These are phyloP conservation scores for Emericellopsis cladophorae DNA, from an alignment of 2,329 filamentous ascomycete genomes.

Conservation along the genomic window DNA sequence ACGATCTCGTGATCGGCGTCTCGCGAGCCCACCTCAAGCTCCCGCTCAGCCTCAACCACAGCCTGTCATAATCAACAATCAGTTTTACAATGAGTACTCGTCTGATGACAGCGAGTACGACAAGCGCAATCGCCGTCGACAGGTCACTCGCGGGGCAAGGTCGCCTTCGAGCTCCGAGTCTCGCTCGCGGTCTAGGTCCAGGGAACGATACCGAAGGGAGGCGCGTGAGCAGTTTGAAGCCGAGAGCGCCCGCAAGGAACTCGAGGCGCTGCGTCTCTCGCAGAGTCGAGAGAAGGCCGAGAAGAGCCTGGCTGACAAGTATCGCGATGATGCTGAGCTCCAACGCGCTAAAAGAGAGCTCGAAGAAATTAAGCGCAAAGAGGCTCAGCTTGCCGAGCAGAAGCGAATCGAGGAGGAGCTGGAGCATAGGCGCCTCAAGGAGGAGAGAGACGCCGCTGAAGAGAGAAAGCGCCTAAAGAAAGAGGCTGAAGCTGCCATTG, in stretches of 20 bases:
- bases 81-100: slow-evolving; percentile 35
- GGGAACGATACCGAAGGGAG: slow-evolving; percentile 11
- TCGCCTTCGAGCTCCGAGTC: slow-evolving; percentile 19
- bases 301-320: slow-evolving; percentile 23
- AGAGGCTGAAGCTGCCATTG: slow-evolving; percentile 35
- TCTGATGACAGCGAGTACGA: slow-evolving; percentile 23
- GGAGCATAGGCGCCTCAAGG: slow-evolving; percentile 32
- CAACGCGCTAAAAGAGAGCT: slow-evolving; percentile 34
- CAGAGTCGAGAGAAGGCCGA: slow-evolving; percentile 23
- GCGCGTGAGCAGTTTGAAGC: slow-evolving; percentile 29
- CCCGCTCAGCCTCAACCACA: slow-evolving; percentile 15
- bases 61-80: slow-evolving; percentile 46
- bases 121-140: slow-evolving; percentile 12
- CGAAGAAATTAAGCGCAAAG: slow-evolving; percentile 29
- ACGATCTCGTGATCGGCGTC: slow-evolving; percentile 33
- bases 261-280: slow-evolving; percentile 27
- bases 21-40: slow-evolving; percentile 23
- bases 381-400: slow-evolving; percentile 34
- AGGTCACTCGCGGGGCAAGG: slow-evolving; percentile 13
- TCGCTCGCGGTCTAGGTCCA: slow-evolving; percentile 16
- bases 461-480: slow-evolving; percentile 29
- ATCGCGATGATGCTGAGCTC: slow-evolving; percentile 33
- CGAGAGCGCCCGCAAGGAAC: slow-evolving; percentile 25
- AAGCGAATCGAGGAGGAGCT: slow-evolving; percentile 38
- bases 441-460: slow-evolving; percentile 29